Percentiles rank a stretch among this genome's conserved stretches.
Conservation (phyloP, 768 basidiomycete genomes). For the Clavulina sp. region DNA sequence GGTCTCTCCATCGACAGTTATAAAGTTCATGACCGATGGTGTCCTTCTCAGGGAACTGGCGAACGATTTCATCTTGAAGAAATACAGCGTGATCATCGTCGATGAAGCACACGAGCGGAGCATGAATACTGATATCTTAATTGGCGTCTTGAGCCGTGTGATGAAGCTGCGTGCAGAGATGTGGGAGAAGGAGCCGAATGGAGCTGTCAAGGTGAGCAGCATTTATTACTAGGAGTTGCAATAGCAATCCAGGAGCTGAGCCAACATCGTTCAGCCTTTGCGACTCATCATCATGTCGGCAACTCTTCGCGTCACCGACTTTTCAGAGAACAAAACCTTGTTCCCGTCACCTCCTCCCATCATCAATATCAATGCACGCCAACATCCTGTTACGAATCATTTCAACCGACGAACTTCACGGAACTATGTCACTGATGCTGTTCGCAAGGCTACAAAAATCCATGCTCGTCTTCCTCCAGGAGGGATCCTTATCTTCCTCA, state of each 20-base stretch:
- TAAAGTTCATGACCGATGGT: slow-evolving; percentile 99
- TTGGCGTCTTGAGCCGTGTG: slow-evolving; percentile 91
- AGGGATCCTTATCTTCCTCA: slow-evolving; percentile 84
- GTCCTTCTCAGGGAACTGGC: slow-evolving; percentile 86
- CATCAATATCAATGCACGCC: slow-evolving; percentile 74
- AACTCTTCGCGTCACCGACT: slow-evolving; percentile 84
- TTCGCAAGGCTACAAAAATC: slow-evolving; percentile 81
- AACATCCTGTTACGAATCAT: slow-evolving; percentile 89
- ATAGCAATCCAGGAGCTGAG: not conserved
- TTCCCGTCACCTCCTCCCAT: slow-evolving; percentile 80
- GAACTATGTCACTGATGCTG: slow-evolving; percentile 81
- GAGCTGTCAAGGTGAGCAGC: slow-evolving; percentile 42
- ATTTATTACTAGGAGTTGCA: not conserved
- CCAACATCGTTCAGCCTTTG: slow-evolving; percentile 37
- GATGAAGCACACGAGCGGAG: slow-evolving; percentile 98
- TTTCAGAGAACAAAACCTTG: slow-evolving; percentile 65
- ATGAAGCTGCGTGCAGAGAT: slow-evolving; percentile 74
- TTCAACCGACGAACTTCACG: slow-evolving; percentile 73
- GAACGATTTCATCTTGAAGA: slow-evolving; percentile 79
- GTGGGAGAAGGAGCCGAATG: slow-evolving; percentile 66
- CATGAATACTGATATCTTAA: slow-evolving; percentile 94
- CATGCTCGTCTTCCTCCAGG: slow-evolving; percentile 84
- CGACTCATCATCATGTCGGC: slow-evolving; percentile 98
- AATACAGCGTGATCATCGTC: slow-evolving; percentile 88
- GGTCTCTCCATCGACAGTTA: slow-evolving; percentile 70